Percentiles rank a stretch among this genome's conserved stretches.
These are phyloP conservation scores for Exutisphaerella laricina DNA, from an alignment of 2,329 filamentous ascomycete species.

Conservation along the genomic window DNA sequence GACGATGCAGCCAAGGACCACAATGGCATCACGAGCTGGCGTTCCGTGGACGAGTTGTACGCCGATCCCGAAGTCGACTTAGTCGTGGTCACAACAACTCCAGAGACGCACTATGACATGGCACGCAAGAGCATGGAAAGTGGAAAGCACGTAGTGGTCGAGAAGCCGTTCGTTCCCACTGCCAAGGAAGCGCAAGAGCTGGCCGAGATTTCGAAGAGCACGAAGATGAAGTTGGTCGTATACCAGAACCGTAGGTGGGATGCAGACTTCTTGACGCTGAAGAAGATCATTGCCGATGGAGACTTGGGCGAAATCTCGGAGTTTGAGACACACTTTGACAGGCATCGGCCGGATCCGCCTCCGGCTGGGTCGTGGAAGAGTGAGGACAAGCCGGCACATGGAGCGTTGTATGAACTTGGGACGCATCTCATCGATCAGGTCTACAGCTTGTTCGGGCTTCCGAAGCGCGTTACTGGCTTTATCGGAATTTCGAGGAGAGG, in stretches of 20 bases:
- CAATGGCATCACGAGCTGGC: conserved; percentile 60
- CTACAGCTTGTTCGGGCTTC: conserved; percentile 64
- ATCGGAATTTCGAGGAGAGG: conserved; percentile 62
- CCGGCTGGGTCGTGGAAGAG: conserved; percentile 58
- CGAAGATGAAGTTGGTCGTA: conserved; percentile 41
- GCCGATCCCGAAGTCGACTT: conserved; percentile 62
- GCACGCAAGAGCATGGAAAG: conserved; percentile 59
- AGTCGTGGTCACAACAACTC: conserved; percentile 65
- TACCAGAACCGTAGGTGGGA: conserved; percentile 67
- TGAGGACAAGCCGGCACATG: conserved; percentile 58
- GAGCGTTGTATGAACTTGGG: conserved; percentile 68
- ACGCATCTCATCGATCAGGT: conserved; percentile 72
- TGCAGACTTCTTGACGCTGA: conserved; percentile 66
- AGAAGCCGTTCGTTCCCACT: conserved; percentile 77
- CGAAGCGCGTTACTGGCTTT: conserved; percentile 60
- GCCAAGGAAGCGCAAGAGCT: conserved; percentile 62
- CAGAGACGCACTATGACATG: conserved; percentile 63
- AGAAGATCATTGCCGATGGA: conserved; percentile 54
- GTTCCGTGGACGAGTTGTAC: conserved; percentile 56
- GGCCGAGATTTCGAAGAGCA: conserved; percentile 36
- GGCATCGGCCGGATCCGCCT: conserved; percentile 57
- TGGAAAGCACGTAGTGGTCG: conserved; percentile 72
- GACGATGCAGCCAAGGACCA: conserved; percentile 66
- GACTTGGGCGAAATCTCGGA: conserved; percentile 67
- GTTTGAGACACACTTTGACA: conserved; percentile 76